phyloP scores from a whole-genome alignment of 2,329 filamentous ascomycete genomes.

The Rosellinia necatrix region DNA sequence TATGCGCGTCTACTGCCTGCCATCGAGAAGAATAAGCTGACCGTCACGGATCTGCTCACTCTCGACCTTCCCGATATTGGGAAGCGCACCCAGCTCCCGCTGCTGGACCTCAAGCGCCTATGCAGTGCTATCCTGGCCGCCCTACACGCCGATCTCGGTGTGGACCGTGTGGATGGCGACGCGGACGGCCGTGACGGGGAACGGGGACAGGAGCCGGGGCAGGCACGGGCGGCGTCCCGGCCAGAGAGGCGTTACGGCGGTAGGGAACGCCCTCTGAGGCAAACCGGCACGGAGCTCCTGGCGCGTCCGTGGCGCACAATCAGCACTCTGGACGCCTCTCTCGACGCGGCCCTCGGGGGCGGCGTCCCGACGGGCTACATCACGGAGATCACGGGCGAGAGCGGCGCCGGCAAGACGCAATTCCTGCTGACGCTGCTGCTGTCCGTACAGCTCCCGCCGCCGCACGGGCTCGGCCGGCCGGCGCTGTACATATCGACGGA shows the following conservation, averaged over 20 bases:
- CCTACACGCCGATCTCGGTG: constrained; percentile 66
- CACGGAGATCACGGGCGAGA: constrained; percentile 91
- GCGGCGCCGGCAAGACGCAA: constrained; percentile 93
- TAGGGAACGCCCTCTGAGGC: constrained; percentile 29
- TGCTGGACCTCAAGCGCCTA: constrained; percentile 78
- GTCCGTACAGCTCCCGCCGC: constrained; percentile 78
- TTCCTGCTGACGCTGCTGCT: constrained; percentile 85
- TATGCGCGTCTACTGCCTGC: constrained; percentile 78
- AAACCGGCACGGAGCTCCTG: constrained; percentile 45
- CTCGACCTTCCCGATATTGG: constrained; percentile 83
- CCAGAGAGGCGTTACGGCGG: constrained; percentile 2
- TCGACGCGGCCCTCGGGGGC: constrained; percentile 74
- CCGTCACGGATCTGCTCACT: constrained; percentile 82
- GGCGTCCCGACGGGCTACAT: constrained; percentile 82
- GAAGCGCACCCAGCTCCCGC: constrained; percentile 80
- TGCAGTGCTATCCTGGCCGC: constrained; percentile 68
- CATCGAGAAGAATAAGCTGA: constrained; percentile 78
- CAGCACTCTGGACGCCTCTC: constrained; percentile 75
- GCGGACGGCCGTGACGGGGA: not conserved
- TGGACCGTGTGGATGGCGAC: constrained; percentile 21
- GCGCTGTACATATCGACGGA: constrained; percentile 95
- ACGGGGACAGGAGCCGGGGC: not conserved
- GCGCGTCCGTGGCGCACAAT: constrained; percentile 60
- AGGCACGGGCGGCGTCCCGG: constrained; percentile 25
- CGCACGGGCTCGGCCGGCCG: constrained; percentile 71